These are phyloP conservation scores for Venturia effusa DNA, from an alignment of 2,329 filamentous ascomycete genomes.

Conservation along the genomic window DNA sequence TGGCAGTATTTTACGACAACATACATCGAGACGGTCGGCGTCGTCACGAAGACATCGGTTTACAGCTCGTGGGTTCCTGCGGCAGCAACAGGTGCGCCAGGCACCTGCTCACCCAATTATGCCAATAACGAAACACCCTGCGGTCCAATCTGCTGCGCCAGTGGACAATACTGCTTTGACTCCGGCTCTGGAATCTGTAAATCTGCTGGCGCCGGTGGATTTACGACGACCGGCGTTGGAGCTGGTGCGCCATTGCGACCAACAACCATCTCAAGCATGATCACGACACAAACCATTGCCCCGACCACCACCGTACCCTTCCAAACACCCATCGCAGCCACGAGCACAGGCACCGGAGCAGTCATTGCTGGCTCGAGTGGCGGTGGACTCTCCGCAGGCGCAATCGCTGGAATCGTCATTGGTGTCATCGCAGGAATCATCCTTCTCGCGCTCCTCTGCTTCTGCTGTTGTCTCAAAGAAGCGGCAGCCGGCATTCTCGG, in stretches of 20 bases:
- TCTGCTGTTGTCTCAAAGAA: constrained; percentile 51
- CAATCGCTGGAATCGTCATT: constrained; percentile 73
- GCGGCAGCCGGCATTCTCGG: constrained; percentile 49
- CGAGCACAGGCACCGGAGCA: constrained; percentile 32
- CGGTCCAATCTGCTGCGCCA: constrained; percentile 59
- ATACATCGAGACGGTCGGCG: constrained; percentile 44
- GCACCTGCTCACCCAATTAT: constrained; percentile 32
- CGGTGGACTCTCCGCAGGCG: constrained; percentile 51
- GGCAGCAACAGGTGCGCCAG: constrained; percentile 18
- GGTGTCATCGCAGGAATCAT: constrained; percentile 57
- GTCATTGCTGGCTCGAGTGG: constrained; percentile 20
- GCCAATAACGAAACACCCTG: constrained; percentile 47
- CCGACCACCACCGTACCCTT: constrained; percentile 40
- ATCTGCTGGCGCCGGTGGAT: constrained; percentile 40
- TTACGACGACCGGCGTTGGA: constrained; percentile 36
- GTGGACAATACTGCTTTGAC: constrained; percentile 54
- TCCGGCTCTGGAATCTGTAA: constrained; percentile 43
- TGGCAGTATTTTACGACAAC: constrained; percentile 50
- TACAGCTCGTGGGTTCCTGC: constrained; percentile 36
- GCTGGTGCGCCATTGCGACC: constrained; percentile 29
- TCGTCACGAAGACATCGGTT: constrained; percentile 42
- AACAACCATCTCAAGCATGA: constrained; percentile 44
- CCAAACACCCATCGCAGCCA: constrained; percentile 38
- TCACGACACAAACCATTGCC: constrained; percentile 32
- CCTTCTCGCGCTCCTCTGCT: constrained; percentile 59